phyloP scores from a whole-genome alignment of 1,284 basidiomycete species.

The Cerrena zonata region DNA sequence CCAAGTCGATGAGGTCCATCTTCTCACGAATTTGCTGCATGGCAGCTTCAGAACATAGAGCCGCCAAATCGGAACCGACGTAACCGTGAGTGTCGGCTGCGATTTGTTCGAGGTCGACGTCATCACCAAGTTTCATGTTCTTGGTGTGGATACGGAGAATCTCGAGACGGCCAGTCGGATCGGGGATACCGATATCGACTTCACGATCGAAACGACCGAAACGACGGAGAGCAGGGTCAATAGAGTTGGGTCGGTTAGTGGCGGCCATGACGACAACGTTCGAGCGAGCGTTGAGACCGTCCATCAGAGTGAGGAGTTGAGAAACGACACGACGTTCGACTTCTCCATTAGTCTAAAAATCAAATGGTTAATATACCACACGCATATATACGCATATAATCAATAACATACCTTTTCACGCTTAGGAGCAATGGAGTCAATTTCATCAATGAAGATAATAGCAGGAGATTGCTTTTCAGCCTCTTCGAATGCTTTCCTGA shows the following conservation, averaged over 20 bases:
- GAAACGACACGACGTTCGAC: conserved; percentile 99
- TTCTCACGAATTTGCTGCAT: conserved; percentile 99
- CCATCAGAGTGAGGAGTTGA: conserved; percentile 96
- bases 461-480: conserved; percentile 99
- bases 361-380: conserved; percentile 14
- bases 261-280: conserved; percentile 99
- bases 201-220: conserved; percentile 99
- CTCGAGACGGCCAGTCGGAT: conserved; percentile 96
- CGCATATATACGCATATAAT: neutral
- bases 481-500: conserved; percentile 97
- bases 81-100: conserved; percentile 99
- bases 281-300: conserved; percentile 95
- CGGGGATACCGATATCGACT: conserved; percentile 98
- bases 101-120: conserved; percentile 97
- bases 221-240: conserved; percentile 94
- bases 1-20: conserved; percentile 92
- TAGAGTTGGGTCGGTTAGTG: conserved; percentile 97
- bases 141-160: conserved; percentile 99
- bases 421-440: conserved; percentile 98
- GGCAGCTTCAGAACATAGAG: conserved; percentile 92
- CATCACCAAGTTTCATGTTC: conserved; percentile 99
- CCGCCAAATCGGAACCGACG: conserved; percentile 95
- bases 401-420: conserved; percentile 79
- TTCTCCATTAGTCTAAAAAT: conserved; percentile 86
- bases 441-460: conserved; percentile 99